These are phyloP conservation scores for Sporobolus alterniflorus DNA, from an alignment of 202 grass and related monocot genomes.

Conservation along the genomic window DNA sequence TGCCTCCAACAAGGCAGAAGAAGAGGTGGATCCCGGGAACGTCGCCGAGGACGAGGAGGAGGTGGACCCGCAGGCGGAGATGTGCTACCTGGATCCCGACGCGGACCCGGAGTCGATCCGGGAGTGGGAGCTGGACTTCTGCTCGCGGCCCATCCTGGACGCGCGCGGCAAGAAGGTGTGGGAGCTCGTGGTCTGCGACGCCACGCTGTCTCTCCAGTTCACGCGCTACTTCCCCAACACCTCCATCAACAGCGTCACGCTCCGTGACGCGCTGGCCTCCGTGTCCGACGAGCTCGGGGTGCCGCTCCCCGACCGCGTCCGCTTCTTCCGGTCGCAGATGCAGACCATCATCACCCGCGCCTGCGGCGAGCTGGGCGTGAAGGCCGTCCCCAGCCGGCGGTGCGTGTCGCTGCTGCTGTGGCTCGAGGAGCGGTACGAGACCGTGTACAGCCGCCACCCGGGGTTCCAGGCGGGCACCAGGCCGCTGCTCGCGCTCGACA, in stretches of 20 bases:
- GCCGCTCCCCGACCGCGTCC: conserved; percentile 78
- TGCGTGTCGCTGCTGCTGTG: conserved; percentile 85
- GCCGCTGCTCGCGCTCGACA: conserved; percentile 88
- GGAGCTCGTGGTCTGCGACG: conserved; percentile 94
- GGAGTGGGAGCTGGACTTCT: conserved; percentile 99
- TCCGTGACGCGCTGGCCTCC: conserved; percentile 81
- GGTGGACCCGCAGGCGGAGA: conserved; percentile 70
- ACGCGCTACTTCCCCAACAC: conserved; percentile 98
- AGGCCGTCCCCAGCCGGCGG: conserved; percentile 86
- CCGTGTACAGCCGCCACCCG: conserved; percentile 83
- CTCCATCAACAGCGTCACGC: conserved; percentile 96
- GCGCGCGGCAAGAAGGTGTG: conserved; percentile 90
- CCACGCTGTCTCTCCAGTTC: conserved; percentile 92
- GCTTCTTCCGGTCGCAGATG: conserved; percentile 95
- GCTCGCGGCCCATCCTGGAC: conserved; percentile 92
- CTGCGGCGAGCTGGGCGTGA: conserved; percentile 90
- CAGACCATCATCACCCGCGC: conserved; percentile 89
- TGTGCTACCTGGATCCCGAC: conserved; percentile 85
- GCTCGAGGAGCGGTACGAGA: conserved; percentile 93
- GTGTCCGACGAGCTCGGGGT: conserved; percentile 60
- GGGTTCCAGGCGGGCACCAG: conserved; percentile 84
- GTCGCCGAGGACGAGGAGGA: conserved; percentile 31
- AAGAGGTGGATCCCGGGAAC: conserved; percentile 28
- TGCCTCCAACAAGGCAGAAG: conserved; percentile 28
- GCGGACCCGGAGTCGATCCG: conserved; percentile 66